Conservation (phyloP, 768 basidiomycete species). For the Serendipita indica region DNA sequence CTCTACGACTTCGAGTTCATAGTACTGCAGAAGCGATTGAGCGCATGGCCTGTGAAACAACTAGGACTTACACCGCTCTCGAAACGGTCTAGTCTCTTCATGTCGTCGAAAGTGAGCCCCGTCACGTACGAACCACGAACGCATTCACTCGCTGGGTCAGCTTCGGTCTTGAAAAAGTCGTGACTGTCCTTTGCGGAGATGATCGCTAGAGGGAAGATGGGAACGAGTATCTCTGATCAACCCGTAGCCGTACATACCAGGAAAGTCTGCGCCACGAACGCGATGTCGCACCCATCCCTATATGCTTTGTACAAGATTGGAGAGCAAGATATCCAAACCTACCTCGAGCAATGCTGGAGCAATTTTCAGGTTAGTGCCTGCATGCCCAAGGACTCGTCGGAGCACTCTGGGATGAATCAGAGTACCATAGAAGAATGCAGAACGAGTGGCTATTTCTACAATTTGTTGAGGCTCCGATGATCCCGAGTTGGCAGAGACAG, state of each 20-base stretch:
- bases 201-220: background rate
- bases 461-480: too few relatives aligned
- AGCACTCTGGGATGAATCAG: conserved; percentile 26
- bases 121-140: background rate
- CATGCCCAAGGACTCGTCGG: conserved; percentile 23
- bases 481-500: too few relatives aligned
- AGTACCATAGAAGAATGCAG: conserved; percentile 29
- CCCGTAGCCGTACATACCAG: background rate
- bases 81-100: background rate
- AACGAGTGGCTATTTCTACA: too few relatives aligned
- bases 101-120: background rate
- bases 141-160: background rate
- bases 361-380: conserved; percentile 19
- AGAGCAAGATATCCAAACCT: background rate
- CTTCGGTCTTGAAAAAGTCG: background rate
- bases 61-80: background rate
- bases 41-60: background rate
- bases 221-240: background rate
- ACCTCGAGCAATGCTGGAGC: conserved; percentile 24
- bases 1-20: background rate
- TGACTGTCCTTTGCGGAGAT: background rate
- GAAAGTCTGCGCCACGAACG: background rate
- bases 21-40: background rate
- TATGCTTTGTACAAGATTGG: background rate
- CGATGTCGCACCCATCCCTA: conserved; percentile 2